Base-by-base conservation (phyloP, 2,329 filamentous ascomycete species). In the Stagonosporopsis chrysanthemi region DNA sequence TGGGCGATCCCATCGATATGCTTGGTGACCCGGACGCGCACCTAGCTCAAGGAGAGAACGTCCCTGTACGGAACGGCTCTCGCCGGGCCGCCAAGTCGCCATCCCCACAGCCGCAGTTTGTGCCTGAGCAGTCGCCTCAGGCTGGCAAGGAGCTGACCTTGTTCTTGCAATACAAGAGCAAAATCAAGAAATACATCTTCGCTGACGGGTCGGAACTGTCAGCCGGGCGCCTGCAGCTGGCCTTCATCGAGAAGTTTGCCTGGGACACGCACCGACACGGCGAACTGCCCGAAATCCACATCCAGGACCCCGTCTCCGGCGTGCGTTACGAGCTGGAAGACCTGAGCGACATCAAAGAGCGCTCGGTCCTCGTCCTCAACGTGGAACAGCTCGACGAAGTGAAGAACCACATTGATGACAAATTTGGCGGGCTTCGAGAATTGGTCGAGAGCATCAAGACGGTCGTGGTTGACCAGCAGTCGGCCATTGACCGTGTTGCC, bases 231-330 rank as follows among this genome's bases (percentile, higher is more conserved):
- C 78, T 99, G 56, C 94, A 99, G 75, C 84, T 99, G 26, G 94
- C 95, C 0, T 99, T 99, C 68, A 99, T 99, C 67, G 95, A 99
- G 67, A 99, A 97, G 74, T 99, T 99, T 73, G 95, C 94, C 0
- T 99, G 96, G 93, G 98, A 97, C 68, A 97, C 94, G 0, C 93
- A 98, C 67, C 90, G 92, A 59, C 96, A 97, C 69, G 95, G 95
- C 7, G 95, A 99, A 73, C 80, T 99, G 42, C 95, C 95, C 0
- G 95, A 99, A 68, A 98, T 99, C 15, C 97, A 99, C 75, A 95
- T 99, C 15, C 95, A 99, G 75, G 95, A 99, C 74, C 90, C 93
- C 0, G 85, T 97, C 2, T 98, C 95, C 8, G 95, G 95, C 0
- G 90, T 99, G n/a, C 89, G 95, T 15, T 94, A 99, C 75, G 95